These are phyloP conservation scores for Cryptococcus deneoformans DNA, from an alignment of 1,284 basidiomycete genomes.

Conservation along the genomic window DNA sequence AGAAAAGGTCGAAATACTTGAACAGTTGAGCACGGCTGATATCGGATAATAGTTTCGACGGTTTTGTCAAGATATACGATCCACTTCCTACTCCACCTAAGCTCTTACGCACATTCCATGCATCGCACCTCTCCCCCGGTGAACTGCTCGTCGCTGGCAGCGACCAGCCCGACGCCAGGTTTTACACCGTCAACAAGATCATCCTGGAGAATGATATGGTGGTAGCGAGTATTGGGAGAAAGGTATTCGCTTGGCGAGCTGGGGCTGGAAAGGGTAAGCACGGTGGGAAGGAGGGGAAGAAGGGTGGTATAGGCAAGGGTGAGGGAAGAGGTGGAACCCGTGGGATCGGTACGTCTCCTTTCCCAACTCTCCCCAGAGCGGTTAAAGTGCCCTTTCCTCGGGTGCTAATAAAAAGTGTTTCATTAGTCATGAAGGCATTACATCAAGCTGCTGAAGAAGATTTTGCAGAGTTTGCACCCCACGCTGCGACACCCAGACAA, in stretches of 20 bases:
- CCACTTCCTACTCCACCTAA: constrained; percentile 31
- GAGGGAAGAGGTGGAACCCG: constrained; percentile 10
- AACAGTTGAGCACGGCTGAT: background rate
- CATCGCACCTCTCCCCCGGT: constrained; percentile 30
- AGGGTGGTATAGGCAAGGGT: constrained; percentile 21
- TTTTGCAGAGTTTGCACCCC: constrained; percentile 21
- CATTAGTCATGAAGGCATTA: constrained; percentile 32
- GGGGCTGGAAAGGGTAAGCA: constrained; percentile 39
- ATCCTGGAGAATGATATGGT: constrained; percentile 46
- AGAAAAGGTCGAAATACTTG: no score
- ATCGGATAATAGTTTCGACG: constrained; percentile 27
- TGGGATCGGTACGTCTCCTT: background rate
- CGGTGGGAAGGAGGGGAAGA: constrained; percentile 26
- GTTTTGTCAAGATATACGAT: constrained; percentile 43
- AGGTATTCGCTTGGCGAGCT: constrained; percentile 44
- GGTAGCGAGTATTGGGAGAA: constrained; percentile 40
- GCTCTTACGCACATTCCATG: constrained; percentile 37
- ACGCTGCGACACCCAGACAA: constrained; percentile 7
- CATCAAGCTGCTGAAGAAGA: constrained; percentile 22
- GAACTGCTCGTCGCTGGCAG: constrained; percentile 30
- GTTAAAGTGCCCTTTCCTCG: no score
- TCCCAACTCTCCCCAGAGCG: no score
- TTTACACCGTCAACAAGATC: constrained; percentile 43
- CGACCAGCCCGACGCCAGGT: constrained; percentile 27
- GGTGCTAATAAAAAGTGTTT: no score